A percentile compares a stretch with the other conserved stretches of the same genome.
Evolutionary conservation across 371 early-diverging fungal genomes (phyloP).

Genomic region (Capillidium rhysosporum): DNA sequence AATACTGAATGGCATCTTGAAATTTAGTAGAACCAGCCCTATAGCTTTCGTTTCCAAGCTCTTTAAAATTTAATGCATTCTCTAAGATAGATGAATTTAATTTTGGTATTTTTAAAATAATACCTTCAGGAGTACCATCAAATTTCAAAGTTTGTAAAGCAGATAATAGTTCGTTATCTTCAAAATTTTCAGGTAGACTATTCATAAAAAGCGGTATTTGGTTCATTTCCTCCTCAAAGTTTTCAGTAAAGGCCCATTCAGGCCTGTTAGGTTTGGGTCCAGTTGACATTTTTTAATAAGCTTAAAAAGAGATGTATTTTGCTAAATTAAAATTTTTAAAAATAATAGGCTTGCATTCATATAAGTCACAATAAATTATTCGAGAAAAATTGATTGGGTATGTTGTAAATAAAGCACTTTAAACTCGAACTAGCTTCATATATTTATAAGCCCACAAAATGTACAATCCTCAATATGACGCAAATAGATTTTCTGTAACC

Average conservation of each 20-base stretch:
- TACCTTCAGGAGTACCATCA: constrained; percentile 89
- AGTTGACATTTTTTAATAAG: neutral
- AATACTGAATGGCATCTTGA: constrained; percentile 62
- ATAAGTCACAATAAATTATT: no score
- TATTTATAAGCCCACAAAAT: no score
- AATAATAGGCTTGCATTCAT: no score
- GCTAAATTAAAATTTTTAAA: no score
- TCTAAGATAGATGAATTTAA: constrained; percentile 23
- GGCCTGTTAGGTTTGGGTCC: constrained; percentile 2
- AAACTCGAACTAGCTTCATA: no score
- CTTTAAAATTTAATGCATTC: constrained; percentile 82
- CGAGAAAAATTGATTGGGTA: no score
- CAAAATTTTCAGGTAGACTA: constrained; percentile 37
- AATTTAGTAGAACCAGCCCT: constrained; percentile 41
- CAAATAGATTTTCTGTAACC: no score
- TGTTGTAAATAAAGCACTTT: no score
- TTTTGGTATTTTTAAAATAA: neutral
- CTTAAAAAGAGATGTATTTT: no score
- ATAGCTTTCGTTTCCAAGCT: constrained; percentile 87
- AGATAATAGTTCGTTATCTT: constrained; percentile 52
- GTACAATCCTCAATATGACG: no score
- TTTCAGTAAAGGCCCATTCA: constrained; percentile 10
- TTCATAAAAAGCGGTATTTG: constrained; percentile 87
- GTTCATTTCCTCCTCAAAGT: constrained; percentile 35
- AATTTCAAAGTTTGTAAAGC: constrained; percentile 76